Evolutionary conservation across 257 asterid genomes (phyloP), one percentile per base, ranked within the genome.

Genomic region (Parsonsia alboflavescens): DNA sequence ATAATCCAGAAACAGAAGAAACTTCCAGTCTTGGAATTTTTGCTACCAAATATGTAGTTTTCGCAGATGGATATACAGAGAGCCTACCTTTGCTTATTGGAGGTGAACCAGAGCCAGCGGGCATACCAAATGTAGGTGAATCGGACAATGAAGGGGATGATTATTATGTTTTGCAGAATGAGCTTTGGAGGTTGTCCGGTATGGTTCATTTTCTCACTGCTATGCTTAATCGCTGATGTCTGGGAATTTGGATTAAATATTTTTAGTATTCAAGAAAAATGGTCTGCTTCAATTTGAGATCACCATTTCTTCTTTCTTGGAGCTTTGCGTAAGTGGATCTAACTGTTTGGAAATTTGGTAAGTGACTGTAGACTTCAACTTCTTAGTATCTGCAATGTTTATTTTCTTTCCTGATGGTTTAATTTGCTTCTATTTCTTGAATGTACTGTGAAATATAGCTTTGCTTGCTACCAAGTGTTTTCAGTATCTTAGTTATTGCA

Each of bases 1-100:
- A 70, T 49, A 17, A 70, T 41, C 48, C 72, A 10, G 68, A 24
- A 57, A 61, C 66, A 30, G 24, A 49, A 70, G n/a, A 19, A 61
- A 48, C 22, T 16, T 21, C 10, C 5, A n/a, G 28, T 24, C 65
- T 61, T 13, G 67, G 46, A 59, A 61, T 52, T 30, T 46, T 17
- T 49, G 76, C 72, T 24, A 49, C 72, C 0, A 63, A 48, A 48
- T 42, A 33, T 24, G 62, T 67, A 11, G 65, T 22, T 39, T 59
- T 50, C 50, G 70, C 66, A 30, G 70, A 56, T 39, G 19, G 45
- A 42, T 73, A 78, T 13, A 12, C 16, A 24, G 75, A 78, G 69
- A 73, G 75, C 61, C 78, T 78, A 28, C 66, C 68, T 73, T 69
- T 78, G 77, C 64, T 70, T 6, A 59, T 7, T 30, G 81, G 77